These are phyloP conservation scores for Ogataea neopini DNA, from an alignment of 805 yeast species.

Conservation along the genomic window DNA sequence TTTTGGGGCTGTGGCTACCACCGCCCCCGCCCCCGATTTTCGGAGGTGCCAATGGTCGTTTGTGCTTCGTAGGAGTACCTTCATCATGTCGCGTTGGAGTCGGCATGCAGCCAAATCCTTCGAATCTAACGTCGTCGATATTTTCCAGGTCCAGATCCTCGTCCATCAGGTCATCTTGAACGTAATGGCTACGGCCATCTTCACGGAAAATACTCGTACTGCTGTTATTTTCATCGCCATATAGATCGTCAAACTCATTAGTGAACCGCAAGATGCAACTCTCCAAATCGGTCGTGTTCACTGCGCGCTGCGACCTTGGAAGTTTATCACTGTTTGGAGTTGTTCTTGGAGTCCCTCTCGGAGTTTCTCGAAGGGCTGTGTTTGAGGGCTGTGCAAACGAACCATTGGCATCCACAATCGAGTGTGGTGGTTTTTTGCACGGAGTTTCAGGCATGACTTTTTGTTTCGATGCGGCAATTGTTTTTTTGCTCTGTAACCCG, in stretches of 20 bases:
- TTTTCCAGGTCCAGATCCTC: constrained; percentile 31
- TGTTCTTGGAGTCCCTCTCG: constrained; percentile 16
- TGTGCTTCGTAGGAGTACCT: constrained; percentile 23
- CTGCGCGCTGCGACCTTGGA: constrained; percentile 29
- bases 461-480: constrained; percentile 36
- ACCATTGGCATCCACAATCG: constrained; percentile 31
- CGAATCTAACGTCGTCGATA: constrained; percentile 30
- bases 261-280: constrained; percentile 42
- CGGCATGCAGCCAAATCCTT: constrained; percentile 39
- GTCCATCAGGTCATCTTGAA: constrained; percentile 18
- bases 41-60: no score
- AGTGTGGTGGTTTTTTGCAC: constrained; percentile 47
- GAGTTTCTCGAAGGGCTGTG: constrained; percentile 7
- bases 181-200: constrained; percentile 5
- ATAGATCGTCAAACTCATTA: constrained; percentile 42
- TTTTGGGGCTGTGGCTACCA: constrained; percentile 27
- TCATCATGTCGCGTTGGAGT: constrained; percentile 43
- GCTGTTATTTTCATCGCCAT: constrained; percentile 29
- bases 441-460: constrained; percentile 64
- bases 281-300: constrained; percentile 42
- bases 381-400: constrained; percentile 17
- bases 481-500: constrained; percentile 67
- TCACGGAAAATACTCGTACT: constrained; percentile 34
- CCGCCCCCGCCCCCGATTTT: no score
- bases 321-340: constrained; percentile 12